Evolutionary conservation across 441 rosid genomes (phyloP).

Genomic region (Erysimum cheiri): DNA sequence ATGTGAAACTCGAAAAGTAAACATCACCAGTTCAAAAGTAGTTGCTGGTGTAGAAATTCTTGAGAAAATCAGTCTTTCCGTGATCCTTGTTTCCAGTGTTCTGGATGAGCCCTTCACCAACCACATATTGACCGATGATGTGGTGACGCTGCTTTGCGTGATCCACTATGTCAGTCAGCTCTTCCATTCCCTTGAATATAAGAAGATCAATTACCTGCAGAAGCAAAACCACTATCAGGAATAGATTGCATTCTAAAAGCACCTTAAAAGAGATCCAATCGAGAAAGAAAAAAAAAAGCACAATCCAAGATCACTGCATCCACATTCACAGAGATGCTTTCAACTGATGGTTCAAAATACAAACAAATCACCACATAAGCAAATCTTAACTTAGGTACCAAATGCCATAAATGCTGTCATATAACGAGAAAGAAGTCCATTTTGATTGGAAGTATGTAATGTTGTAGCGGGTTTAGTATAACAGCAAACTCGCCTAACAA

Average conservation of each 20-base stretch:
- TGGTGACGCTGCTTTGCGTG: slow-evolving; percentile 99
- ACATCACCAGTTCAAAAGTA: slow-evolving; percentile 60
- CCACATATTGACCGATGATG: slow-evolving; percentile 87
- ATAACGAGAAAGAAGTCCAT: slow-evolving; percentile 11
- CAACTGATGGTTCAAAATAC: background rate
- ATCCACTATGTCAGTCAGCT: slow-evolving; percentile 76
- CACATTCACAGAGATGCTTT: slow-evolving; percentile 7
- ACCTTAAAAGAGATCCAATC: background rate
- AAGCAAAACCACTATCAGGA: slow-evolving; percentile 39
- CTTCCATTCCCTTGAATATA: slow-evolving; percentile 93
- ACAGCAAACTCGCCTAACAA: background rate
- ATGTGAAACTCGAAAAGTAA: slow-evolving; percentile 17
- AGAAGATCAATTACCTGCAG: slow-evolving; percentile 95
- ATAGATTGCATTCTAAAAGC: slow-evolving; percentile 6
- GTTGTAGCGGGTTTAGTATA: background rate
- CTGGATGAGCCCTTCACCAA: slow-evolving; percentile 78
- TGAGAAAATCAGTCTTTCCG: slow-evolving; percentile 79
- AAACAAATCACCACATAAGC: slow-evolving; percentile 2
- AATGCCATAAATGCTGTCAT: slow-evolving; percentile 21
- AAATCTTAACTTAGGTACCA: slow-evolving; percentile 1
- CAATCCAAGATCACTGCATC: slow-evolving; percentile 9
- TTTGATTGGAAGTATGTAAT: background rate
- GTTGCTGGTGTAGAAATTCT: slow-evolving; percentile 88
- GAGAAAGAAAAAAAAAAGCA: background rate
- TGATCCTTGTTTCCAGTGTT: slow-evolving; percentile 71